Percentiles rank a stretch among this genome's conserved stretches.
phyloP scores from a whole-genome alignment of 2,329 filamentous ascomycete species.

The Alternaria incomplexa region DNA sequence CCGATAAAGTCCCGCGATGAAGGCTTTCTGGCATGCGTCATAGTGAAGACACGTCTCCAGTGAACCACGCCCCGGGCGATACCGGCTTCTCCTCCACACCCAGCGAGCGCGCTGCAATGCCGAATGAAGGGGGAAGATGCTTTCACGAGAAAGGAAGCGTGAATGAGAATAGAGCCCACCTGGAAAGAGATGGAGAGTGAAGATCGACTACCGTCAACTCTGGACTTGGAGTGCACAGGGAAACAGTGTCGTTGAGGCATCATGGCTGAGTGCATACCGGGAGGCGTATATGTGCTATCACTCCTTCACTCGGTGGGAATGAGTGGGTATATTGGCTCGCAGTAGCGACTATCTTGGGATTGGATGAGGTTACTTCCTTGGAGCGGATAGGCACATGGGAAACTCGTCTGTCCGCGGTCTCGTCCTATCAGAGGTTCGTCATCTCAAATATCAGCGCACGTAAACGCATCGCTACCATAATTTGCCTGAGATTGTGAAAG shows the following conservation, averaged over 20 bases:
- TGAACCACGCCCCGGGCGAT: background rate
- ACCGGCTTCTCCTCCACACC: background rate
- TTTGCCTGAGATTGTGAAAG: background rate
- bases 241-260: background rate
- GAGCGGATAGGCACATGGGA: background rate
- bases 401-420: background rate
- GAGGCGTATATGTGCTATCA: background rate
- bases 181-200: background rate
- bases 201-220: background rate
- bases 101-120: background rate
- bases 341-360: background rate
- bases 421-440: background rate
- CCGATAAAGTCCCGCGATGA: too few relatives aligned
- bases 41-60: background rate
- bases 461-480: background rate
- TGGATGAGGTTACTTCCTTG: background rate
- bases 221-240: background rate
- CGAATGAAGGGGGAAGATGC: background rate
- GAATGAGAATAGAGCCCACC: rapidly evolving
- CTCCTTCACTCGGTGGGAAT: background rate
- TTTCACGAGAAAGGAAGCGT: background rate
- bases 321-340: background rate
- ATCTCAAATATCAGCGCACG: background rate
- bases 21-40: too few relatives aligned
- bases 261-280: background rate